Conservation (phyloP, 1,284 basidiomycete species). For the Ganoderma lingzhi region DNA sequence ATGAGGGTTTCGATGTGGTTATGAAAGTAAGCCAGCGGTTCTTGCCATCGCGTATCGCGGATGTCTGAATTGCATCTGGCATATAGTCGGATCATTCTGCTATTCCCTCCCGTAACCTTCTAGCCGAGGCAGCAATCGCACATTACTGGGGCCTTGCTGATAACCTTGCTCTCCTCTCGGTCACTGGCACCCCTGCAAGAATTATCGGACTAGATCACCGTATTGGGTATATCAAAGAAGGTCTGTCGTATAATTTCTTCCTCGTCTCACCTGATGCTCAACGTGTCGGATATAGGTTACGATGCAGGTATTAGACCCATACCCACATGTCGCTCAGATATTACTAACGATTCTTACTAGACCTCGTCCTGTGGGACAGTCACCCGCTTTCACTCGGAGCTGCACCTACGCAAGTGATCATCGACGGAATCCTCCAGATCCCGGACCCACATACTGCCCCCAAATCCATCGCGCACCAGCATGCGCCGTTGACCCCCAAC, state of each 20-base stretch:
- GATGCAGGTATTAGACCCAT: slow-evolving; percentile 41
- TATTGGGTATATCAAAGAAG: slow-evolving; percentile 65
- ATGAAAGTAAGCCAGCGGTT: slow-evolving; percentile 62
- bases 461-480: slow-evolving; percentile 60
- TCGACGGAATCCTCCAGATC: slow-evolving; percentile 74
- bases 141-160: slow-evolving; percentile 63
- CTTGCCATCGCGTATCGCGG: background rate
- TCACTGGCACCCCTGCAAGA: slow-evolving; percentile 70
- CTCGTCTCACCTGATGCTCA: slow-evolving; percentile 8
- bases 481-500: slow-evolving; percentile 62
- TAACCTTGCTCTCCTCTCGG: slow-evolving; percentile 58
- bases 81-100: slow-evolving; percentile 72
- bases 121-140: slow-evolving; percentile 77
- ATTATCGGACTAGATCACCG: slow-evolving; percentile 72
- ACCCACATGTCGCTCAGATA: background rate
- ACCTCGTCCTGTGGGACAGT: slow-evolving; percentile 91
- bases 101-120: slow-evolving; percentile 69
- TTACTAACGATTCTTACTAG: slow-evolving; percentile 43
- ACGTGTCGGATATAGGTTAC: slow-evolving; percentile 34
- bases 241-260: slow-evolving; percentile 36
- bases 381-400: slow-evolving; percentile 82
- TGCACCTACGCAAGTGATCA: slow-evolving; percentile 76
- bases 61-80: background rate
- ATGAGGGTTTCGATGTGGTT: slow-evolving; percentile 70
- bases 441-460: slow-evolving; percentile 46